Evolutionary conservation across 768 basidiomycete species (phyloP), one percentile per base, ranked within the genome.

Genomic region (Solioccasus polychromus): DNA sequence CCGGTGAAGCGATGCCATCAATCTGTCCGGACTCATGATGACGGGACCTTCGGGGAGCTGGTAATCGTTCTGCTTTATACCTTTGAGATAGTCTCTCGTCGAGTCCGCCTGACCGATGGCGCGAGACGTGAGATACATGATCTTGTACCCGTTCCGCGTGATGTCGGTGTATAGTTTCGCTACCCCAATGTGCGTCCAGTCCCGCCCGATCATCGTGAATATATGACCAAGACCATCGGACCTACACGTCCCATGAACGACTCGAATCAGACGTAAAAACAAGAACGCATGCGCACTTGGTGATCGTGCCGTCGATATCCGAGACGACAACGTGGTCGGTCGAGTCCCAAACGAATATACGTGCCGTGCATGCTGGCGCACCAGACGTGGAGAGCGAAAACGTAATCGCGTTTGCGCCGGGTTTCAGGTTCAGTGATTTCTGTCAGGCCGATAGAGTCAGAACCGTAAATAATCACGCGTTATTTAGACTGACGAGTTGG

Each of bases 221-320:
- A 99, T 85, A 61, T 98, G 95, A 0, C 95, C 95, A 6, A 97
- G 72, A 2, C 92, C 95, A 67, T 98, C 95, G 2, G 94, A 97
- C 63, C 92, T 95, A 15, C 10, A 34, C 15, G 7, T 17, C 18
- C 4, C 2, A 32, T 50, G 14, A 58, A 11, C 20, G 31, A 41
- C 5, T 1, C 24, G n/a, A n/a, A n/a, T 25, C 22, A 30, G 15
- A 6, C 17, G 35, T 17, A 7, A 37, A 30, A 4, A 25, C 15
- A 15, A 8, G 17, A 8, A 24, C 8, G 24, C 59, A 77, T 18
- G 59, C 80, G 19, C 53, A 95, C 92, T 97, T 98, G 8, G 96
- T 99, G 61, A 99, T 99, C 1, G 95, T 99, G 6, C 96, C 96
- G 60, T 99, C 96, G 50, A 99, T 98, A 60, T 99, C 96, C 32